Base-by-base conservation (phyloP, 2,329 filamentous ascomycete genomes). In the Dothideomycetes sp. region DNA sequence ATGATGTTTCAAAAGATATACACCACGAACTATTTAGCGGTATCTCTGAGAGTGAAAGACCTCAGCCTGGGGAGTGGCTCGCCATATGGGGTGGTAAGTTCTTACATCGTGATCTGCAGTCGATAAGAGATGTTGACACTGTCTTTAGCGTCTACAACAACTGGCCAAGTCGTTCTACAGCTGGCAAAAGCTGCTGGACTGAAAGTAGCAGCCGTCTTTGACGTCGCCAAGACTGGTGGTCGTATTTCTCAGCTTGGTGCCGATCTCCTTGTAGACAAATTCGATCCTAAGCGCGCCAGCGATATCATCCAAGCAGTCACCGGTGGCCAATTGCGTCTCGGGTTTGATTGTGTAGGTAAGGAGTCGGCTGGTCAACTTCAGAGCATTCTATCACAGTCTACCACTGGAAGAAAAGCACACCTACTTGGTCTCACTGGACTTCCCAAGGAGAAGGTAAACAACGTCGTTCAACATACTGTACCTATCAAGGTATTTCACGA, bases 401-500 rank as follows among this genome's bases (percentile, higher is more conserved):
- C 39, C 14, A 43, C 43, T 17, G 54, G 52, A 0, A 47, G 44
- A 3, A 49, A 50, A 19, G 52, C 54, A 5, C 82, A 87, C 56
- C 62, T 87, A 0, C 68, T 86, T 0, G 81, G 81, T 0, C 50
- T 87, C 33, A 76, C 75, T 0, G 81, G 81, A 0, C 47, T 84
- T 3, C 82, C 82, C 0, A 84, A 83, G 51, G 62, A 61, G 3
- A 57, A 59, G 2, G 56, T 58, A 0, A 59, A 62, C 0, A 67
- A 67, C 0, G 63, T 77, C 0, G 54, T 64, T 4, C 70, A 77
- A 41, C 81, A 85, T 51, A 74, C 68, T 0, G 77, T 87, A 0
- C 82, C 82, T 0, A 83, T 88, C 45, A 87, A 87, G 57, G 52
- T 84, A 3, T 87, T 84, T 51, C 83, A 88, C 52, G 76, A 81